phyloP scores from a whole-genome alignment of 2,329 filamentous ascomycete genomes.

The Exophiala oligosperma region DNA sequence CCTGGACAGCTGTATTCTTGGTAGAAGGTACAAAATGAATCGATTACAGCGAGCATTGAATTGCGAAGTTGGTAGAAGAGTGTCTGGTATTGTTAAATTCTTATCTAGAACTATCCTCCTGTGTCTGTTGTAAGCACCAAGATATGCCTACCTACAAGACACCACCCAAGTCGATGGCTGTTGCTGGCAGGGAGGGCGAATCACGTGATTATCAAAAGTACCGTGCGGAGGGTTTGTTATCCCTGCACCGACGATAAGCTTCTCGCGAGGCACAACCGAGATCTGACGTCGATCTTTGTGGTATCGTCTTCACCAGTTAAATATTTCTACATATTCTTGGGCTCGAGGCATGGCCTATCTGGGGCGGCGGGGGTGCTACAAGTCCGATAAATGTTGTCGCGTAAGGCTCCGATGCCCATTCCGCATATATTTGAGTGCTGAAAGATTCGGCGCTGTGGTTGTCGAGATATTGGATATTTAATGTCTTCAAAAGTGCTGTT shows the following conservation, averaged over 20 bases:
- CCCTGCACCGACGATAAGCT: constrained; percentile 23
- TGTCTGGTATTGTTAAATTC: too few species aligned
- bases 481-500: constrained; percentile 22
- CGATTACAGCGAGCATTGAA: constrained; percentile 1
- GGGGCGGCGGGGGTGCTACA: not conserved
- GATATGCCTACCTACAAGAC: too few species aligned
- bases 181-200: not conserved
- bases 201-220: constrained; percentile 31
- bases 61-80: not conserved
- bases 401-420: constrained; percentile 9
- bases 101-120: too few species aligned
- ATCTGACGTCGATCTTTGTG: constrained; percentile 30
- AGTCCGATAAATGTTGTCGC: constrained; percentile 17
- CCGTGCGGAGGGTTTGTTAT: constrained; percentile 5
- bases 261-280: constrained; percentile 25
- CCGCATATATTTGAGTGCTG: constrained; percentile 6
- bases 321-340: constrained; percentile 24
- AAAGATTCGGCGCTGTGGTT: constrained; percentile 1
- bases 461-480: constrained; percentile 17
- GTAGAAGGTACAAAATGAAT: constrained; percentile 6
- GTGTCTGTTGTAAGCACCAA: too few species aligned
- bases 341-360: not conserved
- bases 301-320: constrained; percentile 3
- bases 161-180: not conserved
- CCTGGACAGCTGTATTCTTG: constrained; percentile 1